Conservation (phyloP, 768 basidiomycete species). For the Tulasnella sp. region DNA sequence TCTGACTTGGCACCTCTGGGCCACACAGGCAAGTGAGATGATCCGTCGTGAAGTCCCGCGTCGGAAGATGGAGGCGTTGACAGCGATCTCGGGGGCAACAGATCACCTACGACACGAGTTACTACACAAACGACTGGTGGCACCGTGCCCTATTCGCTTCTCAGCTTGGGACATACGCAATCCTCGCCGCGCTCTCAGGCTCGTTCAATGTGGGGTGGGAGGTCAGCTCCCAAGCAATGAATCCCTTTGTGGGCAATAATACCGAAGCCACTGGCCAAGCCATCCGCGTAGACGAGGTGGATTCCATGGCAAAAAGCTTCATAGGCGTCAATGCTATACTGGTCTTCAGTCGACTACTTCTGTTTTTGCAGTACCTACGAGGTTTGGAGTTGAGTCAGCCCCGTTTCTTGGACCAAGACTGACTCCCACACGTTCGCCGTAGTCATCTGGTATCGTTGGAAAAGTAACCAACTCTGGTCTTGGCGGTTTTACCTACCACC, state of each 20-base stretch:
- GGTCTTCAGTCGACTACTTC: neutral
- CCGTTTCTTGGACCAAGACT: neutral
- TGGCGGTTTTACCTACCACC: neutral
- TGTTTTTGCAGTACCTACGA: neutral
- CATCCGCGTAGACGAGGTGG: neutral
- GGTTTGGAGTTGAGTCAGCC: neutral
- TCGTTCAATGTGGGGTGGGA: neutral
- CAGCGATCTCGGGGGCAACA: neutral
- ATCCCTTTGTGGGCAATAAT: neutral
- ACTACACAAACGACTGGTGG: slow-evolving; percentile 17
- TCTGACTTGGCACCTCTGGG: slow-evolving; percentile 8
- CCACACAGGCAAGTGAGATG: neutral
- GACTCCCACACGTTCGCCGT: too few relatives aligned
- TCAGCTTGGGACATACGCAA: neutral
- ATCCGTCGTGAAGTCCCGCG: neutral
- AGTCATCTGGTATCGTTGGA: neutral
- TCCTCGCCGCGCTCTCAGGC: neutral
- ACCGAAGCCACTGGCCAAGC: neutral
- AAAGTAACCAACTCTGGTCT: neutral
- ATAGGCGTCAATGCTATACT: neutral
- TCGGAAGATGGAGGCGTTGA: neutral
- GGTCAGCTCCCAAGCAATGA: neutral
- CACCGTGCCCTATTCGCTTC: neutral
- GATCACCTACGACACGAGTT: neutral
- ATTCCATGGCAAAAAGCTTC: neutral